Percentiles rank a stretch among this genome's conserved stretches.
Conservation (phyloP, 23 red algal species). For the Gracilariopsis chorda region DNA sequence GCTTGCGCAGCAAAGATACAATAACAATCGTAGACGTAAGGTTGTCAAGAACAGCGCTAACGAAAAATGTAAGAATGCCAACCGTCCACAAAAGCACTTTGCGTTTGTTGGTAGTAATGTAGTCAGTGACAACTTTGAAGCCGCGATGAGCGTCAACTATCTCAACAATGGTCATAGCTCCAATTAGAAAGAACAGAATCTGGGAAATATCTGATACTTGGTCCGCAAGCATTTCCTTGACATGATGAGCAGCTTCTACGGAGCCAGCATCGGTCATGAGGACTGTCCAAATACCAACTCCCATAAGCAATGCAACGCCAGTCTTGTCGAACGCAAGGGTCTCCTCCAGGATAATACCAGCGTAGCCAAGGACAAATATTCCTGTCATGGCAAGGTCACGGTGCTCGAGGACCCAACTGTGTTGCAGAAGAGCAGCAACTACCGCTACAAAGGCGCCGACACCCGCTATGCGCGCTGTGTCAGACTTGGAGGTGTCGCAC, state of each 20-base stretch:
- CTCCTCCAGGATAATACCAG: conserved; percentile 95
- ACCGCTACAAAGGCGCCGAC: conserved; percentile 53
- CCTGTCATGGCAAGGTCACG: conserved; percentile 60
- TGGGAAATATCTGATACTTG: conserved; percentile 69
- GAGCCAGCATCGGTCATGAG: conserved; percentile 47
- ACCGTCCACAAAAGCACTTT: conserved; percentile 82
- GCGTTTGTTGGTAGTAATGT: conserved; percentile 71
- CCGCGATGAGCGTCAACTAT: conserved; percentile 95
- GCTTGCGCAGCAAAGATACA: conserved; percentile 87
- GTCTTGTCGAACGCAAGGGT: conserved; percentile 91
- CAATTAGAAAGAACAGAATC: conserved; percentile 94
- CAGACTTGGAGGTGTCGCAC: conserved; percentile 1
- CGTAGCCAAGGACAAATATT: conserved; percentile 85
- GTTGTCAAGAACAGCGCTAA: conserved; percentile 93
- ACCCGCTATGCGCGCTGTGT: conserved; percentile 33
- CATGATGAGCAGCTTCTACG: conserved; percentile 7
- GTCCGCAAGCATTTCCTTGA: conserved; percentile 44
- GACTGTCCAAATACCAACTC: conserved; percentile 79
- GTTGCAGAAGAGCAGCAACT: conserved; percentile 67
- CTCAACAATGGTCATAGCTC: conserved; percentile 98
- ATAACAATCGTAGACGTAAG: conserved; percentile 98
- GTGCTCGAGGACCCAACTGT: conserved; percentile 86
- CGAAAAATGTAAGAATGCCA: conserved; percentile 89
- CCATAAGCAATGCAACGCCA: conserved; percentile 85
- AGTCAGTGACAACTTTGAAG: conserved; percentile 91